Conservation (phyloP, 352 stramenopile genomes). For the Phytophthora rubi region DNA sequence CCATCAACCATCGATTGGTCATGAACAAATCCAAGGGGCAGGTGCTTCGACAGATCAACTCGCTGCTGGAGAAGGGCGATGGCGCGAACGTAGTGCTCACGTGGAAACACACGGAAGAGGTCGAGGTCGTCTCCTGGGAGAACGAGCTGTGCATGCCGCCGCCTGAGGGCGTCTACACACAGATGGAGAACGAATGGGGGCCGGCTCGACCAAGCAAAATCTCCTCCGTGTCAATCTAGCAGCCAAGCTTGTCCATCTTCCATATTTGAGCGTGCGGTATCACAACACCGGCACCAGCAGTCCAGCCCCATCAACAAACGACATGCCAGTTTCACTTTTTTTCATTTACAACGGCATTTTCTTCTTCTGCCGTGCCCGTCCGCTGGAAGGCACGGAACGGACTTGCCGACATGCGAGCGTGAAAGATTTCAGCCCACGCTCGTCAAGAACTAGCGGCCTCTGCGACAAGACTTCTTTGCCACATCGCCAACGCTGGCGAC, state of each 20-base stretch:
- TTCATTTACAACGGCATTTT: conserved; percentile 31
- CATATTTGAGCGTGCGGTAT: conserved; percentile 23
- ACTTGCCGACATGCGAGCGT: conserved; percentile 3
- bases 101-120: conserved; percentile 85
- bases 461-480: conserved; percentile 3
- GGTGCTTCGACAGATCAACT: conserved; percentile 82
- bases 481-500: conserved; percentile 8
- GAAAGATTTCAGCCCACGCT: conserved; percentile 2
- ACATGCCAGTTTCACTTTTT: conserved; percentile 35
- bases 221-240: conserved; percentile 86
- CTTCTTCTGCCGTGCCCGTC: conserved; percentile 21
- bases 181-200: conserved; percentile 88
- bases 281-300: conserved; percentile 5
- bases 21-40: conserved; percentile 89
- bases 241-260: conserved; percentile 17
- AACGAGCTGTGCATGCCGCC: conserved; percentile 78
- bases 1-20: conserved; percentile 87
- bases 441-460: conserved; percentile 3
- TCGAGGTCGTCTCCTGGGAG: conserved; percentile 80
- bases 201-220: conserved; percentile 82
- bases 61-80: conserved; percentile 78
- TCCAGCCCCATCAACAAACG: conserved; percentile 28
- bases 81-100: conserved; percentile 73
- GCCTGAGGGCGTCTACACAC: conserved; percentile 80
- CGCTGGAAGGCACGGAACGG: conserved; percentile 17